Evolutionary conservation across 2,329 filamentous ascomycete genomes (phyloP).

Genomic region (Incumbomyces delicatus): DNA sequence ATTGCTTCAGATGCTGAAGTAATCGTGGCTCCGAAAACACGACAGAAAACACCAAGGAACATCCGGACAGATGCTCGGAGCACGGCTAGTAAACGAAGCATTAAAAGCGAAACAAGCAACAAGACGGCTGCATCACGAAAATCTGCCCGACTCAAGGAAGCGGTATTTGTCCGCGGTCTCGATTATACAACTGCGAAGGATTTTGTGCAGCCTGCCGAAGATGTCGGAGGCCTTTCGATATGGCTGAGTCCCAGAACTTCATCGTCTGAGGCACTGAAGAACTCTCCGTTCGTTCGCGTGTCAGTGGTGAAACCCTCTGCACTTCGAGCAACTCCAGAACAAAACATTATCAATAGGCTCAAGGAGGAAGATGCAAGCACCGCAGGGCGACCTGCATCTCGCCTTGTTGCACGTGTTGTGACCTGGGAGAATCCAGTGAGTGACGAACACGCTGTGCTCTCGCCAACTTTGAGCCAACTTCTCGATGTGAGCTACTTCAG

Average conservation of each 20-base stretch:
- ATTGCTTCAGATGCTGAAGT: slow-evolving; percentile 91
- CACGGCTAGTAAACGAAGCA: slow-evolving; percentile 68
- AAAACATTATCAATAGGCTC: slow-evolving; percentile 57
- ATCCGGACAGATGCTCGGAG: slow-evolving; percentile 66
- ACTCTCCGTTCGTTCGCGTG: slow-evolving; percentile 68
- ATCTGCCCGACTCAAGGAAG: slow-evolving; percentile 17
- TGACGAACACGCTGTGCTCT: slow-evolving; percentile 68
- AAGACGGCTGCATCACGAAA: slow-evolving; percentile 20
- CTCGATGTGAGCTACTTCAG: slow-evolving; percentile 65
- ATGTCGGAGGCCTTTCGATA: slow-evolving; percentile 51
- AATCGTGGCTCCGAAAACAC: slow-evolving; percentile 88
- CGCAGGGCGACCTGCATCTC: slow-evolving; percentile 49
- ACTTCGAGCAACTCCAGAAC: slow-evolving; percentile 60
- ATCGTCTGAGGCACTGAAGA: slow-evolving; percentile 60
- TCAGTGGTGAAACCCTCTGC: slow-evolving; percentile 77
- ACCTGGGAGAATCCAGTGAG: slow-evolving; percentile 84
- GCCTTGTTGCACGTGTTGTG: slow-evolving; percentile 64
- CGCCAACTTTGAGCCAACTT: slow-evolving; percentile 62
- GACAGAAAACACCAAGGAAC: slow-evolving; percentile 57
- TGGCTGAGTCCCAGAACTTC: slow-evolving; percentile 80
- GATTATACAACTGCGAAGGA: slow-evolving; percentile 60
- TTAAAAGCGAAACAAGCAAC: slow-evolving; percentile 63
- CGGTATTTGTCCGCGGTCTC: slow-evolving; percentile 66
- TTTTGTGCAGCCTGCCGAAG: slow-evolving; percentile 61
- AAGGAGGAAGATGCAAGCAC: slow-evolving; percentile 52